Evolutionary conservation across 169 alveolate species (phyloP).

Genomic region (Plasmodium coatneyi): DNA sequence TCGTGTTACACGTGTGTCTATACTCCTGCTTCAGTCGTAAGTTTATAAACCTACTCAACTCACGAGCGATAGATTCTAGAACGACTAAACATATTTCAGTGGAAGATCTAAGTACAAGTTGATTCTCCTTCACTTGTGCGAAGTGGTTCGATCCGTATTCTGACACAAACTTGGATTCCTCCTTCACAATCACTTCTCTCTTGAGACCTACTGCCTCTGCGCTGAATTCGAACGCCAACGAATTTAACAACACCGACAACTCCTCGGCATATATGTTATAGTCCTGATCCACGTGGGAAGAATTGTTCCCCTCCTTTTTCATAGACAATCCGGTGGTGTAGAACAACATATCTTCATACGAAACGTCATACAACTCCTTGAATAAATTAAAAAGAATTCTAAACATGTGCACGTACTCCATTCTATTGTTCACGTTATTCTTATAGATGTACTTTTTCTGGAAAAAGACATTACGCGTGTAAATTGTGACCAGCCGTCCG

Average conservation of each 20-base stretch:
- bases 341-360: constrained; percentile 50
- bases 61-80: constrained; percentile 36
- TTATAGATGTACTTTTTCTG: constrained; percentile 44
- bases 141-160: background rate
- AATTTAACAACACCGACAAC: constrained; percentile 60
- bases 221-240: constrained; percentile 27
- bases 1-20: constrained; percentile 7
- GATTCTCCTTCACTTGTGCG: constrained; percentile 21
- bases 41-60: constrained; percentile 23
- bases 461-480: background rate
- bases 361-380: background rate
- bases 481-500: constrained; percentile 33
- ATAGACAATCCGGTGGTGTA: constrained; percentile 33
- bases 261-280: constrained; percentile 60
- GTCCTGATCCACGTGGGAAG: background rate
- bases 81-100: constrained; percentile 44
- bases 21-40: background rate
- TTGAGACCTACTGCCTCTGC: constrained; percentile 33
- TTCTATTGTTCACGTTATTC: constrained; percentile 29
- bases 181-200: background rate
- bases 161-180: constrained; percentile 14
- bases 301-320: background rate
- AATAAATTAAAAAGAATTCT: constrained; percentile 43
- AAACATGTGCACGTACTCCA: constrained; percentile 70
- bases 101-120: constrained; percentile 29